Evolutionary conservation across 2,329 filamentous ascomycete genomes (phyloP).

Genomic region (Exophiala sp.): DNA sequence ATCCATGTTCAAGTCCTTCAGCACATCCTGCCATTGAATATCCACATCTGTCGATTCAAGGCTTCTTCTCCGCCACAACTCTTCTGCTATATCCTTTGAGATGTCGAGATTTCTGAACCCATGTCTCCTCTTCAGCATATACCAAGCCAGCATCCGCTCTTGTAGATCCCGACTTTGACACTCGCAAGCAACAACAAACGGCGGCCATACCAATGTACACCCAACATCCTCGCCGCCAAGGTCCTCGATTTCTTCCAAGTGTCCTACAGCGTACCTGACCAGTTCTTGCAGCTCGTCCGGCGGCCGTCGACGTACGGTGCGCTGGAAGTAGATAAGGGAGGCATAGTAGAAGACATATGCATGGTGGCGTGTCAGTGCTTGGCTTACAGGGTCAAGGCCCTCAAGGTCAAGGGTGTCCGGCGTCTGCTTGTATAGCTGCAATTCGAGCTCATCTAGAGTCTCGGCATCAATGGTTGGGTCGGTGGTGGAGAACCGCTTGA

Average conservation of each 20-base stretch:
- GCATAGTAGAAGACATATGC: constrained; percentile 36
- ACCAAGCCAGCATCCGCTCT: constrained; percentile 32
- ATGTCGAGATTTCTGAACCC: constrained; percentile 35
- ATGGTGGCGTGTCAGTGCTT: constrained; percentile 27
- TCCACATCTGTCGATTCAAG: constrained; percentile 19
- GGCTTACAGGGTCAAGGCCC: constrained; percentile 25
- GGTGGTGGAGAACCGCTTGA: constrained; percentile 24
- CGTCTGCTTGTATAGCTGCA: constrained; percentile 31
- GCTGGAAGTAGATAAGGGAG: constrained; percentile 34
- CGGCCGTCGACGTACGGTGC: constrained; percentile 30
- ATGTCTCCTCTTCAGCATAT: constrained; percentile 33
- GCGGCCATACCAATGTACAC: constrained; percentile 36
- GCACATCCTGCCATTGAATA: constrained; percentile 35
- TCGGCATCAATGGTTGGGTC: constrained; percentile 5
- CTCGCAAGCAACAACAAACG: constrained; percentile 35
- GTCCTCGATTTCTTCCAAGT: constrained; percentile 33
- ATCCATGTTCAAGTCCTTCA: constrained; percentile 33
- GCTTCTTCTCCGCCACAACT: constrained; percentile 32
- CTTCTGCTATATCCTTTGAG: constrained; percentile 32
- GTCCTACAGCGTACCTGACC: constrained; percentile 32
- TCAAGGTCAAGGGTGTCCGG: constrained; percentile 22
- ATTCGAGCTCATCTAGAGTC: constrained; percentile 32
- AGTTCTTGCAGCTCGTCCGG: constrained; percentile 31
- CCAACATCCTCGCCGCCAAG: constrained; percentile 31
- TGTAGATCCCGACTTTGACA: constrained; percentile 31